phyloP scores from a whole-genome alignment of 2,329 filamentous ascomycete genomes.

The Cercospora sp. region DNA sequence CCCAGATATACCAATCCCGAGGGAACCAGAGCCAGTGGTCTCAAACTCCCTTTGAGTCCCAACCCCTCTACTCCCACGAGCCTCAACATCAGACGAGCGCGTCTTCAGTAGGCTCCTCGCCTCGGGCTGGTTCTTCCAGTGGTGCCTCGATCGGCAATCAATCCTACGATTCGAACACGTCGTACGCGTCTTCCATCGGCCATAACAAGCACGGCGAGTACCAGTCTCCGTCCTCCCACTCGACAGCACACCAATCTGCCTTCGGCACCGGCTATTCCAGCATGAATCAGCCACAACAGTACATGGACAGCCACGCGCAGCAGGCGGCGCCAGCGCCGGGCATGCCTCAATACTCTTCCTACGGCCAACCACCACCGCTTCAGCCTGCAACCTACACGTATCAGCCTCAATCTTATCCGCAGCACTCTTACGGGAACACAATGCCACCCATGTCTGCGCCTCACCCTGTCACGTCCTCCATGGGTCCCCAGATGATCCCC shows the following conservation, averaged over 20 bases:
- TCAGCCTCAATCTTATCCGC: constrained; percentile 61
- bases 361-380: constrained; percentile 60
- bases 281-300: constrained; percentile 82
- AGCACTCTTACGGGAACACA: constrained; percentile 75
- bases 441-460: constrained; percentile 75
- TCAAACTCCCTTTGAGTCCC: constrained; percentile 63
- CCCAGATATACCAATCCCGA: constrained; percentile 73
- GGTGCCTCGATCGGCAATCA: constrained; percentile 52
- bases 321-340: constrained; percentile 73
- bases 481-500: constrained; percentile 65
- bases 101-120: constrained; percentile 71
- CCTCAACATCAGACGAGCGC: constrained; percentile 64
- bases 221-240: constrained; percentile 74
- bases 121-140: constrained; percentile 74
- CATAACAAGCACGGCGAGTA: constrained; percentile 43
- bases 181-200: constrained; percentile 56
- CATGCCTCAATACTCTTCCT: constrained; percentile 75
- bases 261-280: constrained; percentile 42
- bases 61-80: constrained; percentile 53
- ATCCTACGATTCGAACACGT: constrained; percentile 54
- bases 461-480: constrained; percentile 68
- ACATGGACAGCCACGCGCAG: constrained; percentile 69
- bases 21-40: constrained; percentile 71
- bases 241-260: constrained; percentile 45
- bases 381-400: constrained; percentile 39